Evolutionary conservation across 2,329 filamentous ascomycete species (phyloP).

Genomic region (Aspergillus phoenicis): DNA sequence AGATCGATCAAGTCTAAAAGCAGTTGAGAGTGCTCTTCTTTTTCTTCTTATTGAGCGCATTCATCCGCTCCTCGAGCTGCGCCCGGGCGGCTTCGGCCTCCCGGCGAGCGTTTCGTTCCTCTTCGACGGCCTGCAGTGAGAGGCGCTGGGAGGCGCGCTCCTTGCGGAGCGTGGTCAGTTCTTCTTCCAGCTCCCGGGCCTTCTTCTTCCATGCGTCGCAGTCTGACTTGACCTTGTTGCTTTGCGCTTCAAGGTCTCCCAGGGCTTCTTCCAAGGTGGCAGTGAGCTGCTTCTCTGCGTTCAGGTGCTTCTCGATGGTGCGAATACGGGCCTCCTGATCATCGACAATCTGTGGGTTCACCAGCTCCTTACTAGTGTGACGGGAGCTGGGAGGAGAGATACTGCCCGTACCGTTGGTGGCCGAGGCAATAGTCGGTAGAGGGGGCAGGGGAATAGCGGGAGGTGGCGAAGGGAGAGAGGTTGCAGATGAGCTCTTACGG

Average conservation of each 20-base stretch:
- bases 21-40: constrained; percentile 95
- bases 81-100: constrained; percentile 86
- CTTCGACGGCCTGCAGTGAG: constrained; percentile 86
- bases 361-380: constrained; percentile 79
- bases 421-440: constrained; percentile 65
- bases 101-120: constrained; percentile 89
- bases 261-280: constrained; percentile 93
- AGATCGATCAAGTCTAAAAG: constrained; percentile 65
- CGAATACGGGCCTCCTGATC: constrained; percentile 94
- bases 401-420: constrained; percentile 55
- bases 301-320: constrained; percentile 94
- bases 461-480: constrained; percentile 86
- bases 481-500: constrained; percentile 80
- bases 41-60: constrained; percentile 88
- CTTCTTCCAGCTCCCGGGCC: constrained; percentile 72
- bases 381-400: constrained; percentile 64
- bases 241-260: constrained; percentile 87
- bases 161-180: constrained; percentile 56
- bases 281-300: constrained; percentile 94
- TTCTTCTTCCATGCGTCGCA: constrained; percentile 90
- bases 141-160: constrained; percentile 62
- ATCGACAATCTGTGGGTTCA: constrained; percentile 80
- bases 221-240: constrained; percentile 88
- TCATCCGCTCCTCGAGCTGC: constrained; percentile 93
- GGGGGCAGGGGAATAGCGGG: constrained; percentile 95